Evolutionary conservation across 768 basidiomycete genomes (phyloP), one percentile per base, ranked within the genome.

Genomic region (Termitomyces sp.): DNA sequence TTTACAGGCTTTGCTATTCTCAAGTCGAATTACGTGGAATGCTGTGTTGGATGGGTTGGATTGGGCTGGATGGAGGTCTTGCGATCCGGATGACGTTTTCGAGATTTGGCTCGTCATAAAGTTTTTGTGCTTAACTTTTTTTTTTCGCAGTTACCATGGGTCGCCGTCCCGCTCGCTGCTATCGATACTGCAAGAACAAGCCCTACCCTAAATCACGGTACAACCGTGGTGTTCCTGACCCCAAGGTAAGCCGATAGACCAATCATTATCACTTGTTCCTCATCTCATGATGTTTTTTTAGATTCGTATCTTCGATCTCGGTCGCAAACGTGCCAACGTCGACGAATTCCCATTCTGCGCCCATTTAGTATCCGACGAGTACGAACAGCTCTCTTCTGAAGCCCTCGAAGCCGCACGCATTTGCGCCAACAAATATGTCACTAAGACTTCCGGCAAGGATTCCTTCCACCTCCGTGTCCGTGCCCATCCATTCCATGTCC

Each of bases 171-270:
- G 93, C 94, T 77, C 89, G 92, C 69, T 97, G 94, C 86, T 96
- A 96, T 81, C 89, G 94, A 66, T 98, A 98, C 81, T 98, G 94
- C 85, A 98, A 98, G 80, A 96, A 95, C 85, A 98, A 98, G 86
- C 94, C 96, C 26, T 95, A 91, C 80, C 93, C 92, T 58, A 95
- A 94, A 77, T 91, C 88, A 54, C 78, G 93, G 70, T 96, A 96
- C 82, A 96, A 96, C 80, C 93, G 94, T 79, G 94, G 94, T 92
- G 95, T 98, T 40, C 96, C 96, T 66, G 96, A 98, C 70, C 75
- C 94, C 65, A 97, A 94, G 82, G 92, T 86, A 32, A 57, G 76
- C 47, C 18, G 26, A 26, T n/a, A n/a, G 7, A 35, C 4, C 9
- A 1, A 38, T 18, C 38, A 38, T 18, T 8, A 22, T 6, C 3